phyloP scores from a whole-genome alignment of 1,284 basidiomycete species.

The Mycena sp. region DNA sequence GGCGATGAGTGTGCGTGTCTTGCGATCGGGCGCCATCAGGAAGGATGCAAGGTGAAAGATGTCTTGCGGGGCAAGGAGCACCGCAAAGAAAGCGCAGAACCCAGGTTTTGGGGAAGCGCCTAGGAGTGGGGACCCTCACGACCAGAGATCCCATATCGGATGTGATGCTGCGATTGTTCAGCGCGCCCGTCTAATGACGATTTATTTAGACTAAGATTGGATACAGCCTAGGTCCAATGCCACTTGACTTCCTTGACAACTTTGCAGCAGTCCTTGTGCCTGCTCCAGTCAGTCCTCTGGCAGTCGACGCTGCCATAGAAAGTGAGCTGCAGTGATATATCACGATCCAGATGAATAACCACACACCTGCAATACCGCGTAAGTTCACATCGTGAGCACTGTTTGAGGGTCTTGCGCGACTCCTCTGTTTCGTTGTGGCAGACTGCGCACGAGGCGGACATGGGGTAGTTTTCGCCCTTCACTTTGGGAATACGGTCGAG shows the following conservation, averaged over 20 bases:
- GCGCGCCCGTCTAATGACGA: no score
- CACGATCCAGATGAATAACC: not conserved
- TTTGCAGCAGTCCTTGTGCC: conserved; percentile 23
- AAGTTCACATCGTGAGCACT: conserved; percentile 10
- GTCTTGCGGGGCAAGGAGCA: no score
- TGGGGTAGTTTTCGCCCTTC: not conserved
- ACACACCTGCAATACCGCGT: conserved; percentile 23
- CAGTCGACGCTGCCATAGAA: conserved; percentile 11
- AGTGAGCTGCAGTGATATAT: not conserved
- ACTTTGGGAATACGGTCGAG: not conserved
- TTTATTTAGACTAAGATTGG: no score
- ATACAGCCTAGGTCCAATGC: conserved; percentile 14
- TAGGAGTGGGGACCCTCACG: no score
- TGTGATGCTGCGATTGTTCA: no score
- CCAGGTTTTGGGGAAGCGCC: no score
- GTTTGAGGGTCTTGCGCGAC: conserved; percentile 15
- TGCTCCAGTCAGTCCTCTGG: conserved; percentile 16
- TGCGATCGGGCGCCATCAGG: conserved; percentile 2
- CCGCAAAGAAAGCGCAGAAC: no score
- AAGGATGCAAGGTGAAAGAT: not conserved
- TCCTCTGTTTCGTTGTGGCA: conserved; percentile 10
- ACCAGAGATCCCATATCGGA: no score
- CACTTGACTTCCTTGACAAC: conserved; percentile 24
- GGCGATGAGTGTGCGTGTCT: conserved; percentile 1
- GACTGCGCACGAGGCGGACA: conserved; percentile 12